A percentile compares a stretch with the other conserved stretches of the same genome.
These are phyloP conservation scores for Cornus controversa DNA, from an alignment of 148 eudicot genomes.

Conservation along the genomic window DNA sequence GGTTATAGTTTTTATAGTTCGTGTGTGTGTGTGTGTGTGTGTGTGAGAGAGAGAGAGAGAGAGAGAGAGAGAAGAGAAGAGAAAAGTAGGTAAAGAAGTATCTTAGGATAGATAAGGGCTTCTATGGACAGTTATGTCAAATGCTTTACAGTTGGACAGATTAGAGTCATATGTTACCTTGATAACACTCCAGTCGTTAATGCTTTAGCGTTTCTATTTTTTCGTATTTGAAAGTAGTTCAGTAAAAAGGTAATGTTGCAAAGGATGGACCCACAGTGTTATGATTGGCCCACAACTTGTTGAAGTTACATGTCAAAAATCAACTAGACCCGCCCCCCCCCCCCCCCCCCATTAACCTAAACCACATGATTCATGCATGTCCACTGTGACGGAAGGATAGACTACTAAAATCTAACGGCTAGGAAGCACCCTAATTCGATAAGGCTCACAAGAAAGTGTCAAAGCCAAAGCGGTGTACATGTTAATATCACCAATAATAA, in stretches of 20 bases:
- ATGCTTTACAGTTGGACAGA: too few species aligned
- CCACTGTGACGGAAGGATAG: too few species aligned
- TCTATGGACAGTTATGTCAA: too few species aligned
- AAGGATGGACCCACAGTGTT: background rate
- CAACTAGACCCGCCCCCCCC: background rate
- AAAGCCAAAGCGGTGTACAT: background rate
- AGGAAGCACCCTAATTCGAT: background rate
- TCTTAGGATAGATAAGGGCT: background rate
- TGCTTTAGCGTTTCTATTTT: too few species aligned
- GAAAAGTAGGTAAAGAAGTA: background rate
- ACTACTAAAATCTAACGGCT: background rate
- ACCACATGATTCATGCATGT: background rate
- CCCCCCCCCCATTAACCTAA: background rate
- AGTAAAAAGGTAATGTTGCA: background rate
- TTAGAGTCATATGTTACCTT: too few species aligned
- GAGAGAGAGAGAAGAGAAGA: background rate
- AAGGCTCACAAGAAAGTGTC: background rate
- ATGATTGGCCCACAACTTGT: background rate
- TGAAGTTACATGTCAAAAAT: background rate
- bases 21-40: background rate
- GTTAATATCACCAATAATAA: background rate
- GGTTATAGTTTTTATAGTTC: too few species aligned
- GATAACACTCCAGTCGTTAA: too few species aligned
- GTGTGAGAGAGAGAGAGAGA: background rate
- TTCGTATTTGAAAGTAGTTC: background rate